Evolutionary conservation across 1,284 basidiomycete species (phyloP).

Genomic region (Rhodotorula sp.): DNA sequence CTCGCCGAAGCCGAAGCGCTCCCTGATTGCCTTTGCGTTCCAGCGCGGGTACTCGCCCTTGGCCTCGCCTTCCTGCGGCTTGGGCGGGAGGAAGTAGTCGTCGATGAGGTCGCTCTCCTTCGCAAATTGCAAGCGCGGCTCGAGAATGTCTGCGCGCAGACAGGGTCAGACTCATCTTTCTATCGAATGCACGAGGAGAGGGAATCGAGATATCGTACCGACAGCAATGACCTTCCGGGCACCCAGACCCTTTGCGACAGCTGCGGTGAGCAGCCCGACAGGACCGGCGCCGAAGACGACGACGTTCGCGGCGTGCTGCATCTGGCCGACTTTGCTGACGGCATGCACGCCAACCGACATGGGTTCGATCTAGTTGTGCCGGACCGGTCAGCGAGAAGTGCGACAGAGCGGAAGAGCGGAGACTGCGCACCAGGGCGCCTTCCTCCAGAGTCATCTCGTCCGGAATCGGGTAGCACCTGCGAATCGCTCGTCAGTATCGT

Average conservation of each 20-base stretch:
- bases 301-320: constrained; percentile 56
- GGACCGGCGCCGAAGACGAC: constrained; percentile 83
- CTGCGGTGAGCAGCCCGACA: constrained; percentile 88
- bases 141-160: constrained; percentile 65
- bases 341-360: constrained; percentile 89
- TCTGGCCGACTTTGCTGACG: constrained; percentile 71
- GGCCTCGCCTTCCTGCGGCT: constrained; percentile 65
- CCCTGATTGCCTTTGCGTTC: constrained; percentile 52
- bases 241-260: constrained; percentile 69
- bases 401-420: background rate
- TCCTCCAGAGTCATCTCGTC: constrained; percentile 75
- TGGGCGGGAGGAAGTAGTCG: constrained; percentile 68
- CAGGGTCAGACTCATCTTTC: too few species aligned
- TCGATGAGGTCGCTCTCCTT: constrained; percentile 78
- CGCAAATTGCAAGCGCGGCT: constrained; percentile 80
- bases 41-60: constrained; percentile 65
- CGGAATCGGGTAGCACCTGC: constrained; percentile 66
- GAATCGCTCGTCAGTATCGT: too few species aligned
- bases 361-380: constrained; percentile 73
- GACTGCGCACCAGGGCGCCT: constrained; percentile 68
- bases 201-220: constrained; percentile 48
- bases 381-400: constrained; percentile 36
- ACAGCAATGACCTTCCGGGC: constrained; percentile 77
- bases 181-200: constrained; percentile 2
- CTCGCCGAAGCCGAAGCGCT: constrained; percentile 54